Percentiles rank a stretch among this genome's conserved stretches.
phyloP scores from a whole-genome alignment of 352 stramenopile genomes.

The Globisporangium sylvaticum region DNA sequence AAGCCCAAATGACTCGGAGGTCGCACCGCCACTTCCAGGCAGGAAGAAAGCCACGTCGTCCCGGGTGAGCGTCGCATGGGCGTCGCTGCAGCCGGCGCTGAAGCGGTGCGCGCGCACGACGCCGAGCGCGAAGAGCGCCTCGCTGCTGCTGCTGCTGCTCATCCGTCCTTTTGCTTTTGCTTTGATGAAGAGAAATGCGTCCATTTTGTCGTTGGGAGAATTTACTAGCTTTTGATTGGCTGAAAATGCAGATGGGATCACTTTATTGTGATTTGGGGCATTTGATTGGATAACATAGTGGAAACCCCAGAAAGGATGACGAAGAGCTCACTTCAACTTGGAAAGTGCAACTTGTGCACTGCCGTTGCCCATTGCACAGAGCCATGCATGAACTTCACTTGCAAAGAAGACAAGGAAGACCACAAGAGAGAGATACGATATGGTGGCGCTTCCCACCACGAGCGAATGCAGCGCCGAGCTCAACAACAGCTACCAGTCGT shows the following conservation, averaged over 20 bases:
- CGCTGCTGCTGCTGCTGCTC: constrained; percentile 3
- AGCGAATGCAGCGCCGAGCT: constrained; percentile 3
- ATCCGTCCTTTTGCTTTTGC: neutral
- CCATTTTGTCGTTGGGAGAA: no score
- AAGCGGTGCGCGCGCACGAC: constrained; percentile 22
- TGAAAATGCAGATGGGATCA: neutral
- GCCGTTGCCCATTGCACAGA: neutral
- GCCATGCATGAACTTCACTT: neutral
- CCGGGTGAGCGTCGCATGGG: neutral
- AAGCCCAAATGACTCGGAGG: neutral
- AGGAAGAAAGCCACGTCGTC: constrained; percentile 33
- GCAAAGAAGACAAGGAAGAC: neutral
- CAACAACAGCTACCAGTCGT: constrained; percentile 11
- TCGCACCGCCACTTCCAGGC: neutral
- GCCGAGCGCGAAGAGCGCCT: constrained; percentile 12
- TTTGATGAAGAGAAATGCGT: neutral
- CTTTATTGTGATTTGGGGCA: neutral
- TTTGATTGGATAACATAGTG: neutral
- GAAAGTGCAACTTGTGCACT: constrained; percentile 5
- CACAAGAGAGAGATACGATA: neutral
- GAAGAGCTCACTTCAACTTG: constrained; percentile 14
- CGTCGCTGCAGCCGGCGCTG: constrained; percentile 10
- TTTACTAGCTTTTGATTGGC: neutral
- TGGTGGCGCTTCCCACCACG: neutral
- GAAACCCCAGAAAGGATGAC: neutral